Percentiles rank a stretch among this genome's conserved stretches.
These are phyloP conservation scores for Colletotrichum neosansevieriae DNA, from an alignment of 2,329 filamentous ascomycete species.

Conservation along the genomic window DNA sequence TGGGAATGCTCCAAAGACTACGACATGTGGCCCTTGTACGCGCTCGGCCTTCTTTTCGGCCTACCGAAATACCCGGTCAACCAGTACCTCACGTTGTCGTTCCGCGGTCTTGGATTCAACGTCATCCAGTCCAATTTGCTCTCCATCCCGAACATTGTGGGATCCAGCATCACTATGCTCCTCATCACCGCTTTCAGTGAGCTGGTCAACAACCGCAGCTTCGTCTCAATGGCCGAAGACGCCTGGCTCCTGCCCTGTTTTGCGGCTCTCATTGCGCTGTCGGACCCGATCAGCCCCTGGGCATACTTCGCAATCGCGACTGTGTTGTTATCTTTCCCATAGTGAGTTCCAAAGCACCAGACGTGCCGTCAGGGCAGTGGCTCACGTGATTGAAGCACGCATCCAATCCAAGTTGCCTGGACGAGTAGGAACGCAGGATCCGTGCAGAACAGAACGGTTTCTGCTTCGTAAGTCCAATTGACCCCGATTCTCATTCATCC, in stretches of 20 bases:
- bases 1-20: conserved; percentile 65
- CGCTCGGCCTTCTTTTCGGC: conserved; percentile 59
- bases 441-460: conserved; percentile 69
- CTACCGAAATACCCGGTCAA: conserved; percentile 44
- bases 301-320: conserved; percentile 62
- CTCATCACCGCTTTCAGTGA: conserved; percentile 65
- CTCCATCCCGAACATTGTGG: conserved; percentile 56
- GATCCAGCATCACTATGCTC: conserved; percentile 64
- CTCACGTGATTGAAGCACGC: conserved; percentile 45
- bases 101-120: conserved; percentile 45
- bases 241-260: conserved; percentile 68
- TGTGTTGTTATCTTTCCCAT: conserved; percentile 63
- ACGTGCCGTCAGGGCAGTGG: neutral
- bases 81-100: conserved; percentile 45
- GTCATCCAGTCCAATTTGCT: conserved; percentile 62
- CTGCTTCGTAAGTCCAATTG: conserved; percentile 57
- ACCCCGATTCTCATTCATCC: conserved; percentile 52
- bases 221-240: conserved; percentile 61
- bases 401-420: conserved; percentile 69
- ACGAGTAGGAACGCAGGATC: conserved; percentile 69
- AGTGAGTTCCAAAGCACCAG: conserved; percentile 46
- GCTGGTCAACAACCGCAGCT: conserved; percentile 60
- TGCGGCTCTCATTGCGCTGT: conserved; percentile 57
- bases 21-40: conserved; percentile 68
- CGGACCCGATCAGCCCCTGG: conserved; percentile 56